Base-by-base conservation (phyloP, 176 grass and related monocot genomes). In the Ensete glaucum region DNA sequence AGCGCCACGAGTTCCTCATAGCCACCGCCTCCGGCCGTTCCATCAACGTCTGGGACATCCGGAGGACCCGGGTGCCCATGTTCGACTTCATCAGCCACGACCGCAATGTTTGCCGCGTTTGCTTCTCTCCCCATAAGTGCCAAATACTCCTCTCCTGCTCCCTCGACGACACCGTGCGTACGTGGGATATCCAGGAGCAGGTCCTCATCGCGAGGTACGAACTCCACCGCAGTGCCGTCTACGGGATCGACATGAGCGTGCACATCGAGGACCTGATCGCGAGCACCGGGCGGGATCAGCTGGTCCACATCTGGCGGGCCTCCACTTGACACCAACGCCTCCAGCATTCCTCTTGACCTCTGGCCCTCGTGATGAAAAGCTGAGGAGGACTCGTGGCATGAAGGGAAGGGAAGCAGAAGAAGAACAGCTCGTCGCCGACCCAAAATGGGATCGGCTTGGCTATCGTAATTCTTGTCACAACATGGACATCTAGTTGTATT, bases 1-100 rank as follows among this genome's bases (percentile, higher is more conserved):
- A 96, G 76, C 91, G 91, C 73, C 76, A 96, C 91, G 76, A 88
- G 0, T 96, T 85, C 54, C 76, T 78, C 67, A 83, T 96, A 69
- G 92, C 92, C 76, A 91, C 92, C 29, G 82, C 79, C 71, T 96
- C 88, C 23, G 92, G 91, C 82, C 88, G 91, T 81, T 88, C 88
- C 1, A 82, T 96, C 75, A 84, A 86, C 70, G 77, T 96, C 75
- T 96, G 92, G 92, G 92, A 91, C 58, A 76, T 96, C 53, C 88
- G 92, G 16, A 68, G 86, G 19, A 79, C 86, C 10, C 83, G 79
- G 27, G 82, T 79, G 26, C 92, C 92, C 1, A 0, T 96, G 15
- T 27, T 83, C 8, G 76, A 71, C 78, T 83, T 96, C 26, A 77
- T 83, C 0, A 88, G 92, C 0, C 92, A 96, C 22, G 81, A 83